Percentiles rank a stretch among this genome's conserved stretches.
Evolutionary conservation across 257 asterid species (phyloP).

Genomic region (Nicotiana tabacum): DNA sequence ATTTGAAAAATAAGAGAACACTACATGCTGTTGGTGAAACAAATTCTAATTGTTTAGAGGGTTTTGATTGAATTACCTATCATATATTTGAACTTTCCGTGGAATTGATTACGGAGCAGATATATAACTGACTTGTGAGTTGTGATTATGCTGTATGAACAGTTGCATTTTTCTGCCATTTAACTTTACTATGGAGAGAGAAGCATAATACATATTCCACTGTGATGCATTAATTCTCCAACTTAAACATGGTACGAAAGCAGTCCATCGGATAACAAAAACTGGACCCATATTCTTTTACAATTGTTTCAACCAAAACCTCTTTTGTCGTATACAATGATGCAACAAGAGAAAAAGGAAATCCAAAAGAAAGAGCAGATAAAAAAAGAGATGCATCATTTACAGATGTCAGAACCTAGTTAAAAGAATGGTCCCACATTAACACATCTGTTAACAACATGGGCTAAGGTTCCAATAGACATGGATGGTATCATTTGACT

Average conservation of each 20-base stretch:
- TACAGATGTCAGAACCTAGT: not conserved
- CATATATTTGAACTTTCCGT: too few relatives aligned
- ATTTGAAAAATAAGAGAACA: too few relatives aligned
- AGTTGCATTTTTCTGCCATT: too few relatives aligned
- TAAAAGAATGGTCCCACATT: not conserved
- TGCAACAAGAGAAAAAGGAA: not conserved
- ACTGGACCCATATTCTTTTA: not conserved
- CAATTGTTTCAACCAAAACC: not conserved
- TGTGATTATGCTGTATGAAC: too few relatives aligned
- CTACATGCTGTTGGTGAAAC: too few relatives aligned
- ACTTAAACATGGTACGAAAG: not conserved
- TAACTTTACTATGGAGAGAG: too few relatives aligned
- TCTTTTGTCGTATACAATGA: not conserved
- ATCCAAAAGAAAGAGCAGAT: not conserved
- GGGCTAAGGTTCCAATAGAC: constrained; percentile 6
- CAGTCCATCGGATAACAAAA: not conserved
- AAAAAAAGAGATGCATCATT: not conserved
- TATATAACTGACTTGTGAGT: too few relatives aligned
- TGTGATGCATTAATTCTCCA: not conserved
- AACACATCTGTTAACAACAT: not conserved
- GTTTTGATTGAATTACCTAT: too few relatives aligned
- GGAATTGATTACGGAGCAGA: too few relatives aligned
- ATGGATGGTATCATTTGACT: not conserved
- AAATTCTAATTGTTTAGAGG: too few relatives aligned
- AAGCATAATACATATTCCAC: not conserved